phyloP scores from a whole-genome alignment of 495 filamentous ascomycete genomes.

The Neurospora sp. region DNA sequence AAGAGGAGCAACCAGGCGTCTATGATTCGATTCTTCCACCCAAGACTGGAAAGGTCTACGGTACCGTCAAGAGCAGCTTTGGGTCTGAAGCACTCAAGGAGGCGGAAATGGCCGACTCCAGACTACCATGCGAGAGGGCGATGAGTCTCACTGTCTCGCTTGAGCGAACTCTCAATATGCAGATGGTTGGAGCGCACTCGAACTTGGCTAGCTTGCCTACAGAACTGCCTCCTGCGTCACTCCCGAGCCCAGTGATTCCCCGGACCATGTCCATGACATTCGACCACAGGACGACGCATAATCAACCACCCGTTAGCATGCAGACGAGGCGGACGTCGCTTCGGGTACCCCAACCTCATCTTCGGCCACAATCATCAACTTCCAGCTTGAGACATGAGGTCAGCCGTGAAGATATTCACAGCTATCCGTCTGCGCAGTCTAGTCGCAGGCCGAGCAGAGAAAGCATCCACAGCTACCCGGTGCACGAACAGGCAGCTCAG shows the following conservation, averaged over 20 bases:
- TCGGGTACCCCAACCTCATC: slow-evolving; percentile 27
- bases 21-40: slow-evolving; percentile 7
- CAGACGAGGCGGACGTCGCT: slow-evolving; percentile 22
- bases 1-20: not conserved
- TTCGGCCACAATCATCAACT: slow-evolving; percentile 29
- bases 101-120: not conserved
- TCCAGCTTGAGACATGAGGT: slow-evolving; percentile 17
- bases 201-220: slow-evolving; percentile 7
- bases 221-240: slow-evolving; percentile 15
- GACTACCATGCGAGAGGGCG: slow-evolving; percentile 2
- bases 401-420: slow-evolving; percentile 27
- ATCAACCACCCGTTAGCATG: slow-evolving; percentile 26
- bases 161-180: slow-evolving; percentile 8
- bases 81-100: slow-evolving; percentile 1
- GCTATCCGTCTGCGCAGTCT: slow-evolving; percentile 13
- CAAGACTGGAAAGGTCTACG: slow-evolving; percentile 9
- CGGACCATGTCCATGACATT: slow-evolving; percentile 12
- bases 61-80: slow-evolving; percentile 4
- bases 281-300: slow-evolving; percentile 11
- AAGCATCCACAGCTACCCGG: slow-evolving; percentile 19
- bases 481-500: slow-evolving; percentile 7
- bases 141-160: slow-evolving; percentile 13
- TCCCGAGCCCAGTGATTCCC: slow-evolving; percentile 16
- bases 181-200: slow-evolving; percentile 4
- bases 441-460: slow-evolving; percentile 23